phyloP scores from a whole-genome alignment of 106 monocot genomes.

The Dioscorea dumetorum region DNA sequence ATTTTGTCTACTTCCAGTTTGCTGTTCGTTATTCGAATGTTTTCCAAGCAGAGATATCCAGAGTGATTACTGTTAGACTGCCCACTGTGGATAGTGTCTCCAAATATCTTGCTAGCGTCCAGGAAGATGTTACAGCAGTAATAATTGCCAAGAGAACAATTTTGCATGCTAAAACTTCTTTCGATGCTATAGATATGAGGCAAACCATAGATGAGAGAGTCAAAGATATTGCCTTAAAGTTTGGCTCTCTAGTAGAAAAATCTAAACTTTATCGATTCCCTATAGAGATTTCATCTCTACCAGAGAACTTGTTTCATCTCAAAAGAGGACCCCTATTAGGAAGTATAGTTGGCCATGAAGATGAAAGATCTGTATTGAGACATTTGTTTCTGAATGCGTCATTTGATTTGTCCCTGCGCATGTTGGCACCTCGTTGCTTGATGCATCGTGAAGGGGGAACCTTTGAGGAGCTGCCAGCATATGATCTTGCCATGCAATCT shows the following conservation, averaged over 20 bases:
- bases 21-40: slow-evolving; percentile 71
- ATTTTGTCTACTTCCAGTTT: slow-evolving; percentile 90
- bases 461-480: slow-evolving; percentile 92
- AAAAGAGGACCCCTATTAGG: slow-evolving; percentile 91
- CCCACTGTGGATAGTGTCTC: slow-evolving; percentile 84
- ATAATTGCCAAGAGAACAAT: slow-evolving; percentile 83
- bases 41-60: slow-evolving; percentile 73
- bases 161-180: slow-evolving; percentile 50
- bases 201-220: slow-evolving; percentile 82
- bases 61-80: slow-evolving; percentile 87
- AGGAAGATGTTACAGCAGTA: slow-evolving; percentile 76
- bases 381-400: slow-evolving; percentile 87
- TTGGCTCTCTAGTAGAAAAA: slow-evolving; percentile 70
- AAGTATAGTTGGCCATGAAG: slow-evolving; percentile 88
- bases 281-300: slow-evolving; percentile 66
- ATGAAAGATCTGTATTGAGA: slow-evolving; percentile 93
- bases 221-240: slow-evolving; percentile 80
- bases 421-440: slow-evolving; percentile 88
- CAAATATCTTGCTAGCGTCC: slow-evolving; percentile 67
- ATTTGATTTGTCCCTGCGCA: slow-evolving; percentile 85
- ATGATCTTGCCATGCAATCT: slow-evolving; percentile 96
- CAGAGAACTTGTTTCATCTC: slow-evolving; percentile 91
- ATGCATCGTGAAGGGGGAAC: slow-evolving; percentile 96
- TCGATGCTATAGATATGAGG: slow-evolving; percentile 68
- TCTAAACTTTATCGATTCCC: slow-evolving; percentile 76